Base-by-base conservation (phyloP, 2,329 filamentous ascomycete genomes). In the Nannizziopsis arthrosporioides region DNA sequence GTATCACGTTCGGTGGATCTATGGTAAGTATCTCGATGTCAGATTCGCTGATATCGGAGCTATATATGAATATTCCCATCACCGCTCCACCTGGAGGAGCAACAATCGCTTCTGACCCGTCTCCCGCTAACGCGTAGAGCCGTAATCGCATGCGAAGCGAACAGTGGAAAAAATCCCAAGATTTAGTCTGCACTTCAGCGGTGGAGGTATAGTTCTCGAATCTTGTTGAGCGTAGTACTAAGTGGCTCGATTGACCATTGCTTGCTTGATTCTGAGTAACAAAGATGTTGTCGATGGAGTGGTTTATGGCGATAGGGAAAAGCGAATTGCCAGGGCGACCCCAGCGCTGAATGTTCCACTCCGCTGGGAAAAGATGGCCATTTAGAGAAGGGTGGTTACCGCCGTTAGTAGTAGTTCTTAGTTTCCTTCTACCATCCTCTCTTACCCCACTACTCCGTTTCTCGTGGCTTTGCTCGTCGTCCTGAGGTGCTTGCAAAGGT, bases 11-110 rank as follows among this genome's bases (percentile, higher is more conserved):
- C 1, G 57, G 60, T 1, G 69, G 64, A 46, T 75, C 73, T 4
- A 63, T 58, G 1, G 73, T 76, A 9, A 75, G 59, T 50, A 76
- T 73, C 59, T 76, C 73, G 51, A 76, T 71, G 52, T 76, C 73
- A 0, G 69, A 71, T 55, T 76, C 73, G 54, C 71, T 71, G 27
- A 54, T 60, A 42, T 67, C 62, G 36, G 71, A 64, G 50, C 61
- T 63, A 51, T 72, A 75, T 10, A 71, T 74, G 61, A 76, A 70
- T 55, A 75, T 69, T 3, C 73, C 73, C 1, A 71, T 69, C 5
- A 72, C 71, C 2, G 71, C 73, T 42, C 73, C 73, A 34, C 59
- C 51, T 14, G 63, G 55, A n/a, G 71, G 71, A 1, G 57, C 53
- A 35, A 41, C 27, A 45, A 42, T 27, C 19, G 18, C n/a, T 10